Base-by-base conservation (phyloP, 108 stramenopile species). In the Conticribra weissflogii region DNA sequence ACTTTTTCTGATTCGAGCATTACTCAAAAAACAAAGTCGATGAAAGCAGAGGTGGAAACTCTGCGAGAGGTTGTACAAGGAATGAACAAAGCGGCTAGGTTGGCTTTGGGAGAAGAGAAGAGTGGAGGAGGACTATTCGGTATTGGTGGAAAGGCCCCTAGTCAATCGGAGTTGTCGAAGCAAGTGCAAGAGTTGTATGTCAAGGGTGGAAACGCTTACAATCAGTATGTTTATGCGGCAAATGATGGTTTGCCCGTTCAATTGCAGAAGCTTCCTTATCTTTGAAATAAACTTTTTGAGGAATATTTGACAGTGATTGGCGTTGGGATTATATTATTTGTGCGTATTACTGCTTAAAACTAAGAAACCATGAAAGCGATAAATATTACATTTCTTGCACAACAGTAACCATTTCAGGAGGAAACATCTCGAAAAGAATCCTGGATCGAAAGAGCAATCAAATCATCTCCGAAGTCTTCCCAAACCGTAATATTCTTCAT, bases 1-100 rank as follows among this genome's bases (percentile, higher is more conserved):
- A 76, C 86, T 21, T 93, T 93, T 70, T 93, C 92, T 2, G 89
- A 90, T 45, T 87, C 82, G 29, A 76, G 79, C 51, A 88, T 88
- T 33, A 78, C 71, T 64, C 59, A 81, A 25, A 93, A 93, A 64
- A 93, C 92, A 0, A 93, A 86, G 63, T 71, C 72, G 18, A 93
- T 93, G 92, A 77, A 90, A 58, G 74, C 60, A 1, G 73, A 88
- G 47, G 86, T 88, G 16, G 85, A 68, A 3, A 78, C 66, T 30
- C 59, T 93, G 28, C 63, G 85, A 44, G 49, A 76, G 17, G 76
- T 85, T 56, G 79, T 92, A 0, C 51, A 54, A 12, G 82, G 79
- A 18, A 86, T 92, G 78, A 68, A 84, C 32, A 68, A 66, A n/a
- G 76, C 82, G 3, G 78, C 88, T 7, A 73, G 61, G 29, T 63